Base-by-base conservation (phyloP, 495 filamentous ascomycete genomes). In the Cryomyces minteri region DNA sequence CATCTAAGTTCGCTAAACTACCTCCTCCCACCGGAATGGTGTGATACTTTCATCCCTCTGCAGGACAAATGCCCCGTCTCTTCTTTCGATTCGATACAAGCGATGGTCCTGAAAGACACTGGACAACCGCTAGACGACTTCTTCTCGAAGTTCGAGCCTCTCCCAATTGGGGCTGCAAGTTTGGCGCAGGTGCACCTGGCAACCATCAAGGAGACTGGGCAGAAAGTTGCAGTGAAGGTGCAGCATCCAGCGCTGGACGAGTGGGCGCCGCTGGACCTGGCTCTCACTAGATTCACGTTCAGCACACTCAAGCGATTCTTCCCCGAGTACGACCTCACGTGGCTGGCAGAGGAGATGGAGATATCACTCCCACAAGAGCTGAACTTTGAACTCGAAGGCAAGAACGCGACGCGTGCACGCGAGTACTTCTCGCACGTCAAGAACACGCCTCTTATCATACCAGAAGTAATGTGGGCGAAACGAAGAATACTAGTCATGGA, bases 1-100 rank as follows among this genome's bases (percentile, higher is more conserved):
- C 90, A 99, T 65, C 62, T 99, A 61, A 90, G 82, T 57, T 90
- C 86, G 49, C 86, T 99, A 84, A 87, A 86, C 54, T 99, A 99
- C 58, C 70, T 99, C 8, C 74, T 99, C 5, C 90, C 92, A 2
- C 58, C 69, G 14, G 90, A 99, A 65, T 99, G 92, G 92, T 94
- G 87, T 33, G 78, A 79, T 29, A 95, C 88, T 3, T 96, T 99
- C 59, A 80, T 96, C 53, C 90, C 92, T 4, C 72, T 99, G 4
- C 90, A 99, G 62, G 92, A 99, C 65, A 77, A 80, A 58, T 99
- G 90, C 57, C 90, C 90, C 2, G 80, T 96, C 6, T 94, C 87
- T 8, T 88, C 86, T 11, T 81, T 84, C 59, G 81, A 88, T 54
- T 87, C 83, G 12, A 87, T 99, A 45, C 72, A 81, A 57, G 66